A percentile compares a stretch with the other conserved stretches of the same genome.
Conservation (phyloP, 2,329 filamentous ascomycete species). For the Epichloe typhina region DNA sequence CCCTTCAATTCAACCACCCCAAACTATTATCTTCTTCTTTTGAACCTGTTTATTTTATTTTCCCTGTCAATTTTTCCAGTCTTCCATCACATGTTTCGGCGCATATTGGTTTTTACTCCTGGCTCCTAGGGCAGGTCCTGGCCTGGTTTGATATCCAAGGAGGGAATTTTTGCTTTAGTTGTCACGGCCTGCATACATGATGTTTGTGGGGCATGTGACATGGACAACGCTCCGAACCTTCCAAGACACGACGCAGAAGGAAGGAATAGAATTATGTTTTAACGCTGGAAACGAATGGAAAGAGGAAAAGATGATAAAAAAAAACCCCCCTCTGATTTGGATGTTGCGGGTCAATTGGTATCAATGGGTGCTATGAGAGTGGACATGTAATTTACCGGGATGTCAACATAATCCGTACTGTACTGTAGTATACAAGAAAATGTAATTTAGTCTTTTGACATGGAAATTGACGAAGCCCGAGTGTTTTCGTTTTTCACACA, state of each 20-base stretch:
- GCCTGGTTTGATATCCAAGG: constrained; percentile 6
- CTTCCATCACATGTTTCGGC: constrained; percentile 3
- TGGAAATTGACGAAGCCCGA: not conserved
- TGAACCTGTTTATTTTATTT: not conserved
- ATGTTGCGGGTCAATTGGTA: not conserved
- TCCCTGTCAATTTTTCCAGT: not conserved
- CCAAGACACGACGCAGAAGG: not conserved
- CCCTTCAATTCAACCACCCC: not conserved
- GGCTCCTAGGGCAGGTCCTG: not conserved
- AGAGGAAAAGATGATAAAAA: not conserved
- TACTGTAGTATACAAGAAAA: constrained; percentile 5
- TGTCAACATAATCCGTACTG: constrained; percentile 2
- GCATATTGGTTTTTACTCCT: not conserved
- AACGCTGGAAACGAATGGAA: not conserved
- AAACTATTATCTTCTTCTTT: not conserved
- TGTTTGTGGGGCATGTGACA: not conserved
- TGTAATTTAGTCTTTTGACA: constrained; percentile 2
- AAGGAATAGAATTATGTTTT: not conserved
- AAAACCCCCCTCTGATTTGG: not conserved
- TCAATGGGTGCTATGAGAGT: not conserved
- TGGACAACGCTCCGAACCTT: not conserved
- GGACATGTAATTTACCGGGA: constrained; percentile 4
- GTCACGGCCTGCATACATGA: constrained; percentile 1
- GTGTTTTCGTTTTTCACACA: not conserved
- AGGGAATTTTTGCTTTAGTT: not conserved